phyloP scores from a whole-genome alignment of 371 early-diverging fungal genomes.

The Mortierella sp. region DNA sequence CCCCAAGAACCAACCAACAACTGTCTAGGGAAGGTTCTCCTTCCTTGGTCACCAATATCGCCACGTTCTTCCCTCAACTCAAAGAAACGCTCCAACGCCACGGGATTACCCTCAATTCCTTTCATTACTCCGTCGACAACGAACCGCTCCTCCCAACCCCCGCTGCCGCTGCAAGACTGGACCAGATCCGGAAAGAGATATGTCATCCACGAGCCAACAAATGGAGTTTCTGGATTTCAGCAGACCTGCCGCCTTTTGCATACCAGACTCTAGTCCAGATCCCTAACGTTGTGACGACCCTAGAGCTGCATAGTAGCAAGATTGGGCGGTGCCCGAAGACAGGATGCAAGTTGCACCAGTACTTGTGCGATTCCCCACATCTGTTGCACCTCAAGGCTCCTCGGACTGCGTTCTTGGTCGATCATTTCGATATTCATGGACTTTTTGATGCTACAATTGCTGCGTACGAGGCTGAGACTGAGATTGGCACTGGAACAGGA shows the following conservation, averaged over 20 bases:
- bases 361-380: slow-evolving; percentile 1
- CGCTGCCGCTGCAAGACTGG: background rate
- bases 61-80: background rate
- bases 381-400: slow-evolving; percentile 5
- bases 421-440: background rate
- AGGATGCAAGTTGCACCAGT: background rate
- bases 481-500: background rate
- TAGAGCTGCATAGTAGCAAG: slow-evolving; percentile 2
- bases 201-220: background rate
- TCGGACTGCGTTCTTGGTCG: slow-evolving; percentile 7
- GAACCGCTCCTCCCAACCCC: background rate
- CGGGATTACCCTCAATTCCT: background rate
- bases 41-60: background rate
- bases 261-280: background rate
- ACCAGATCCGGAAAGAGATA: background rate
- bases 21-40: background rate
- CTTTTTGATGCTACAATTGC: background rate
- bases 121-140: background rate
- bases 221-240: slow-evolving; percentile 1
- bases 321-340: background rate
- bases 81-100: background rate
- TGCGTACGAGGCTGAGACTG: background rate
- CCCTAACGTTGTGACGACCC: background rate
- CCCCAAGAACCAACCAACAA: background rate
- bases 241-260: background rate